A percentile compares a stretch with the other conserved stretches of the same genome.
Evolutionary conservation across 2,329 filamentous ascomycete species (phyloP).

Genomic region (Exophiala sp.): DNA sequence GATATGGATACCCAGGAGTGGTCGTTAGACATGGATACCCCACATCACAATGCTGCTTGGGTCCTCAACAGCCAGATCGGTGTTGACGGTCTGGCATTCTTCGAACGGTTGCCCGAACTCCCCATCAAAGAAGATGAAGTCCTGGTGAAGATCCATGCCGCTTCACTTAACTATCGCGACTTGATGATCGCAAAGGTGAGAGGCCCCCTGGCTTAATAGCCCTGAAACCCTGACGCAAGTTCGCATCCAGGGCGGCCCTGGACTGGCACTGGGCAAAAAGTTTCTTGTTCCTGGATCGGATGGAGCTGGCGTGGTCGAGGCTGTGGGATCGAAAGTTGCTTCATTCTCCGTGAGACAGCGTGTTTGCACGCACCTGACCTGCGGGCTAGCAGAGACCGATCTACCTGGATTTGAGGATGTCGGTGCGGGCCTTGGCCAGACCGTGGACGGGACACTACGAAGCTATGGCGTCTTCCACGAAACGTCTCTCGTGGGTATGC

Average conservation of each 20-base stretch:
- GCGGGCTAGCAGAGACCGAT: slow-evolving; percentile 42
- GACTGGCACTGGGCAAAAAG: too few relatives aligned
- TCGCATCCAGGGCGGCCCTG: too few relatives aligned
- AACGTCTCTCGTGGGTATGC: slow-evolving; percentile 62
- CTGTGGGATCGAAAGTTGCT: slow-evolving; percentile 55
- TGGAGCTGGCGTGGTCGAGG: slow-evolving; percentile 46
- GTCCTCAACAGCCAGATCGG: too few relatives aligned
- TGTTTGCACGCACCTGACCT: slow-evolving; percentile 57
- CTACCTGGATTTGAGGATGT: slow-evolving; percentile 38
- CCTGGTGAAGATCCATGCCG: too few relatives aligned
- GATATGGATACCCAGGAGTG: too few relatives aligned
- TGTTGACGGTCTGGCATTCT: too few relatives aligned
- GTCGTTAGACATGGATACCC: too few relatives aligned
- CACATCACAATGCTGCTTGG: too few relatives aligned
- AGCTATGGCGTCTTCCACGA: slow-evolving; percentile 66
- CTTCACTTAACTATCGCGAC: too few relatives aligned
- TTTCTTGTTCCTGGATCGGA: slow-evolving; percentile 36
- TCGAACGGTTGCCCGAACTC: too few relatives aligned
- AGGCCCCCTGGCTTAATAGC: neutral
- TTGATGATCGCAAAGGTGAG: too few relatives aligned
- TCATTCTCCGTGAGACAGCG: slow-evolving; percentile 57
- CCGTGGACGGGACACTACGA: slow-evolving; percentile 64
- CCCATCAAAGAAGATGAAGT: too few relatives aligned
- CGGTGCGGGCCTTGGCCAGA: slow-evolving; percentile 63
- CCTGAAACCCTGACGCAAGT: neutral